phyloP scores from a whole-genome alignment of 2,329 filamentous ascomycete species.

The Aspergillus phoenicis region DNA sequence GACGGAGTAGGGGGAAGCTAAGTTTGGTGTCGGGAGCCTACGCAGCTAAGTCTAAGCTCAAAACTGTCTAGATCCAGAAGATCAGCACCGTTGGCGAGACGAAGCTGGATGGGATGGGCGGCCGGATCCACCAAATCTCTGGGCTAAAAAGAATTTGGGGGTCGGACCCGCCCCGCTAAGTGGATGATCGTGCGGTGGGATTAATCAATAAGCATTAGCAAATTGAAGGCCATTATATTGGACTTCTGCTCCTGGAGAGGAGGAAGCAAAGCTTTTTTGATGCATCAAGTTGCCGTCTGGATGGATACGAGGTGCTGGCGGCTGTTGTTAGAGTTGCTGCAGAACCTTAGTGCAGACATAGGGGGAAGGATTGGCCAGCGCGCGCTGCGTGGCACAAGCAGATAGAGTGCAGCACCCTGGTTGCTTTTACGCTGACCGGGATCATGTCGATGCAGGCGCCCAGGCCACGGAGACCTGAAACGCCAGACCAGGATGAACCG shows the following conservation, averaged over 20 bases:
- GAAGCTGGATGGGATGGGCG: conserved; percentile 13
- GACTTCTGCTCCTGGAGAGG: background rate
- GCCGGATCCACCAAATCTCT: conserved; percentile 15
- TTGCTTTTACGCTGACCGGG: conserved; percentile 4
- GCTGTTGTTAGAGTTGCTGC: background rate
- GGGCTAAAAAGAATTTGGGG: conserved; percentile 12
- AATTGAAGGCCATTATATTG: background rate
- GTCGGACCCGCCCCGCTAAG: conserved; percentile 6
- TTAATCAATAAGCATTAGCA: conserved; percentile 5
- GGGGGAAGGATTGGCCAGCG: background rate
- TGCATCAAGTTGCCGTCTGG: background rate
- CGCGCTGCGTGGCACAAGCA: background rate
- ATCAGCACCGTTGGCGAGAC: conserved; percentile 19
- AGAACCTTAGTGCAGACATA: background rate
- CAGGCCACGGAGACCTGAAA: conserved; percentile 6
- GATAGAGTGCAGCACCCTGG: background rate
- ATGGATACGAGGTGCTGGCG: background rate
- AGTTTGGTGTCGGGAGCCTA: conserved; percentile 7
- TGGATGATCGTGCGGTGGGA: conserved; percentile 9
- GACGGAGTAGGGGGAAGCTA: background rate
- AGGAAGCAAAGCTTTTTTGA: background rate
- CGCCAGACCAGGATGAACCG: conserved; percentile 2
- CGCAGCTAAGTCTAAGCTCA: background rate
- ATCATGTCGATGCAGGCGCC: conserved; percentile 1
- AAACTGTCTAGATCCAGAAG: conserved; percentile 1